Evolutionary conservation across 192 early-diverging fungal species (phyloP), one percentile per base, ranked within the genome.

Genomic region (Spinellus fusiger): DNA sequence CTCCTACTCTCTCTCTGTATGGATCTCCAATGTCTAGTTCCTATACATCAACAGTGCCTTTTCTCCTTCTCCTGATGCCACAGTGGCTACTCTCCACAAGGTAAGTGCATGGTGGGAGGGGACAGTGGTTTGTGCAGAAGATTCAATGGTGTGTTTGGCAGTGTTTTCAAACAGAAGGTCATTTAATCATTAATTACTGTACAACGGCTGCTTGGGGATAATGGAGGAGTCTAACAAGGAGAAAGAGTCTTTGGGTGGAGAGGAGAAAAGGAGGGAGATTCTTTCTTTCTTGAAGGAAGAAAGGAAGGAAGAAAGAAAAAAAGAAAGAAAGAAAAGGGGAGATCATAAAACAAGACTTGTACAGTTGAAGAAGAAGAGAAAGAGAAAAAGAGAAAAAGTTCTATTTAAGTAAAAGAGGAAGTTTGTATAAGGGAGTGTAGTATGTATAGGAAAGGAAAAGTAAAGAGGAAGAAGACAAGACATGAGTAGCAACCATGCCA

Each of bases 21-120:
- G 13, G 13, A 37, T 26, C 8, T 8, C 9, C 8, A 29, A 35
- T 34, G 4, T 10, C 1, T 61, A 93, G 91, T 93, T 96, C 65
- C 73, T 96, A 22, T 96, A 96, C 70, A 82, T 96, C 16, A 94
- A 93, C 68, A 90, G 87, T 65, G 89, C 93, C n/a, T 96, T 96
- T 71, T 86, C 93, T 12, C 94, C 94, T 9, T 83, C 94, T 28
- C 94, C 94, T 15, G 94, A 96, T 65, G 94, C 94, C 73, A 81
- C 84, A 27, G 85, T 96, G 4, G 74, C 79, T 6, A 94, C 90
- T 66, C 62, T 96, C 53, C 80, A 80, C 64, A 88, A 89, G 79
- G 89, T 92, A 82, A 61, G 8, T 35, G 0, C 20, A 15, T 10
- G n/a, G n/a, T n/a, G n/a, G n/a, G n/a, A n/a, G n/a, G n/a, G n/a